Conservation (phyloP, 345 rosid species). For the Jatropha curcas region DNA sequence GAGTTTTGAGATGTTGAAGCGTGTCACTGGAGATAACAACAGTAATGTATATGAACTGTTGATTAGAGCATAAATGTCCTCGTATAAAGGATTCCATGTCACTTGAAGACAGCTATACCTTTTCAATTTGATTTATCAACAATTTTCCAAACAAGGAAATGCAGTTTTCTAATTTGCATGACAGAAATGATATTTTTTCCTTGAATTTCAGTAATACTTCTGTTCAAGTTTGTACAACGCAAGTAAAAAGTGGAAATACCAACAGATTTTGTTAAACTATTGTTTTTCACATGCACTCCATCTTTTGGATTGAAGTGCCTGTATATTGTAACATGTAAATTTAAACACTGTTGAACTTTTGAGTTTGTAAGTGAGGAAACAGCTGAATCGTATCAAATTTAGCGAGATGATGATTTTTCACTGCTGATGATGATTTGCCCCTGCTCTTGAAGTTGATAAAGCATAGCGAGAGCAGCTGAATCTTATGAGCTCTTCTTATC, state of each 20-base stretch:
- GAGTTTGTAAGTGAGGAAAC: neutral
- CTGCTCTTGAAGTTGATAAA: constrained; percentile 55
- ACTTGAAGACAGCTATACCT: neutral
- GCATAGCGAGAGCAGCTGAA: constrained; percentile 65
- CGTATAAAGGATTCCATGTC: neutral
- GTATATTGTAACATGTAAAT: constrained; percentile 5
- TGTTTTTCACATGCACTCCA: neutral
- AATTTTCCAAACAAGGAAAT: neutral
- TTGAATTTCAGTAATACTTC: neutral
- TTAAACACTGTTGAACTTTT: neutral
- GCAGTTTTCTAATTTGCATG: neutral
- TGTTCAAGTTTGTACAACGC: neutral
- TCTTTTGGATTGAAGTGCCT: constrained; percentile 2
- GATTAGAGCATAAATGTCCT: constrained; percentile 52
- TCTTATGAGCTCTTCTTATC: constrained; percentile 85
- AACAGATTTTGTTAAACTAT: neutral
- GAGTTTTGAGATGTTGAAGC: constrained; percentile 80
- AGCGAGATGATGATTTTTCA: neutral
- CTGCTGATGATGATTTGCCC: constrained; percentile 43
- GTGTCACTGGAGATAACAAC: constrained; percentile 72
- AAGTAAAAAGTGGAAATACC: constrained; percentile 5
- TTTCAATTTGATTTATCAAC: neutral
- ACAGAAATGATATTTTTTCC: too few species aligned
- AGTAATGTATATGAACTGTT: constrained; percentile 80
- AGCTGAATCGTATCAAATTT: neutral